Evolutionary conservation across 2,329 filamentous ascomycete genomes (phyloP).

Genomic region (Gnomoniopsis smithogilvyi): DNA sequence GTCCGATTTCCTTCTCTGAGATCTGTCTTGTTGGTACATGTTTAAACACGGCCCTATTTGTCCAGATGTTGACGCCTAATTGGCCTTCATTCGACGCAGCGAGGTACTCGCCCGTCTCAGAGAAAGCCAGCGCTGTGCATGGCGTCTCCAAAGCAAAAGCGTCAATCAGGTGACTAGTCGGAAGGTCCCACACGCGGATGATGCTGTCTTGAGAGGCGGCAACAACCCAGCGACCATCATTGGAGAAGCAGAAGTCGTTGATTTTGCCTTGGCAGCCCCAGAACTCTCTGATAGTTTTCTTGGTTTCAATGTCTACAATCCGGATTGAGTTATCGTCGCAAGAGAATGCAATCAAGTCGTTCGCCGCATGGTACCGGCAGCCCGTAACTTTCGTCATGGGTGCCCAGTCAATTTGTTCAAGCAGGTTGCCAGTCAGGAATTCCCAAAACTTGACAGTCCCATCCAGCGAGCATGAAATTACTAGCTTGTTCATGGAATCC

Average conservation of each 20-base stretch:
- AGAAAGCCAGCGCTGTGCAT: conserved; percentile 85
- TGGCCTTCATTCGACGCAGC: conserved; percentile 80
- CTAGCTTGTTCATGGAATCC: conserved; percentile 80
- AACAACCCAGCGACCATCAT: conserved; percentile 90
- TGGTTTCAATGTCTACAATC: conserved; percentile 86
- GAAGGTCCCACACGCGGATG: conserved; percentile 89
- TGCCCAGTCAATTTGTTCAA: conserved; percentile 81
- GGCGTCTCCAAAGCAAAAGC: conserved; percentile 76
- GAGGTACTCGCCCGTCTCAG: conserved; percentile 87
- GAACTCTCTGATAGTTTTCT: conserved; percentile 87
- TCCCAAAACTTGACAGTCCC: conserved; percentile 98
- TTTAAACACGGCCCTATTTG: conserved; percentile 86
- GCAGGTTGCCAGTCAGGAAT: conserved; percentile 75
- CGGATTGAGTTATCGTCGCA: conserved; percentile 88
- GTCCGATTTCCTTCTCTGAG: conserved; percentile 68
- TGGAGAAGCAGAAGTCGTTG: conserved; percentile 85
- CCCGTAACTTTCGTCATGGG: conserved; percentile 72
- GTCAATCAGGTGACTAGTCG: conserved; percentile 93
- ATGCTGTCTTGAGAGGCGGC: conserved; percentile 78
- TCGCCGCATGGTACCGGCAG: conserved; percentile 77
- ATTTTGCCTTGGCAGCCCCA: conserved; percentile 74
- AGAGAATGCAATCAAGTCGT: conserved; percentile 81
- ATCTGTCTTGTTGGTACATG: conserved; percentile 85
- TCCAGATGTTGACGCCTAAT: conserved; percentile 93
- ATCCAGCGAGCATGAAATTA: conserved; percentile 85